phyloP scores from a whole-genome alignment of 1,139 yeast species.

The Keqinozyma sinolaborantium region DNA sequence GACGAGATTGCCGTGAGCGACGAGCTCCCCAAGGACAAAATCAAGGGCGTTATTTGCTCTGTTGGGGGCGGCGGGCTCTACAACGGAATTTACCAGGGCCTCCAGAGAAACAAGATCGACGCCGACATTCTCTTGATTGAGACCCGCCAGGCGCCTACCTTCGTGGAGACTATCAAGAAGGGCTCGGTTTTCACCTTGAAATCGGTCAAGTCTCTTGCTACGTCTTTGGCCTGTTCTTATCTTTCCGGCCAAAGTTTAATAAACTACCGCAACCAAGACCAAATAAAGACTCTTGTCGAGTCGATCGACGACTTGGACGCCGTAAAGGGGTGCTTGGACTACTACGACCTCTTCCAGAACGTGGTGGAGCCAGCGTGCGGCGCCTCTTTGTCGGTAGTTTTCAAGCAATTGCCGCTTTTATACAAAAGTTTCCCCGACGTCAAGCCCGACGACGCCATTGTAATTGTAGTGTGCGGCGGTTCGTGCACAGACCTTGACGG shows the following conservation, averaged over 20 bases:
- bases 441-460: constrained; percentile 26
- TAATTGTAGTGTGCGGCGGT: constrained; percentile 41
- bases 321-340: constrained; percentile 24
- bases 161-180: constrained; percentile 26
- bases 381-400: constrained; percentile 38
- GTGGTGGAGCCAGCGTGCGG: constrained; percentile 78
- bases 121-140: constrained; percentile 32
- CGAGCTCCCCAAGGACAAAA: constrained; percentile 15
- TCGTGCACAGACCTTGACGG: constrained; percentile 22
- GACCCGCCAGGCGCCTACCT: constrained; percentile 37
- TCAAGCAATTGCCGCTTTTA: constrained; percentile 18
- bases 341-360: constrained; percentile 43
- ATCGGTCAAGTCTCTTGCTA: constrained; percentile 31
- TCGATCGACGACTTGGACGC: constrained; percentile 36
- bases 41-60: constrained; percentile 37
- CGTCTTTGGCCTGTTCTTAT: constrained; percentile 40
- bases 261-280: constrained; percentile 17
- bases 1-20: constrained; percentile 26
- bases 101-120: constrained; percentile 15
- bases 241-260: constrained; percentile 25
- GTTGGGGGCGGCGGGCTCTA: constrained; percentile 45
- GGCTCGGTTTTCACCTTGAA: constrained; percentile 24
- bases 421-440: constrained; percentile 18
- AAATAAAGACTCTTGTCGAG: constrained; percentile 17
- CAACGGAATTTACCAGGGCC: constrained; percentile 34